A percentile compares a stretch with the other conserved stretches of the same genome.
Conservation (phyloP, 2,329 filamentous ascomycete genomes). For the Akanthomyces muscarius region DNA sequence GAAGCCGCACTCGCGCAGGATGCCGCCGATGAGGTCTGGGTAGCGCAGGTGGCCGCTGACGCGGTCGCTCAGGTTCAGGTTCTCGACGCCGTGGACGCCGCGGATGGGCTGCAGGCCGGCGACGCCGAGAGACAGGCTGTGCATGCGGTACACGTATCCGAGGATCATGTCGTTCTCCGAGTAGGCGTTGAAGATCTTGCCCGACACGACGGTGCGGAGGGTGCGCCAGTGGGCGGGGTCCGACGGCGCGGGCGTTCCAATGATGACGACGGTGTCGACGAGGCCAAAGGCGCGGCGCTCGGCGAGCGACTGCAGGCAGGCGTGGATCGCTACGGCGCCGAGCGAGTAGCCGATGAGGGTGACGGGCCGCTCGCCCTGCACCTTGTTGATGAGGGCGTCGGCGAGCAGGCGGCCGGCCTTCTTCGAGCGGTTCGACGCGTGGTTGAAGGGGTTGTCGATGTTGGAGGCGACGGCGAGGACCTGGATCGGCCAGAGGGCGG, state of each 20-base stretch:
- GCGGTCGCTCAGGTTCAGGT: slow-evolving; percentile 49
- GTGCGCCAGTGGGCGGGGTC: slow-evolving; percentile 68
- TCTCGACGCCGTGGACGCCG: slow-evolving; percentile 61
- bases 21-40: slow-evolving; percentile 47
- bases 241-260: slow-evolving; percentile 76
- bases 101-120: slow-evolving; percentile 75
- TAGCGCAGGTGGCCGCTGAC: slow-evolving; percentile 53
- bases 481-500: slow-evolving; percentile 66
- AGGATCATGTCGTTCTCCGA: slow-evolving; percentile 85
- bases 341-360: slow-evolving; percentile 79
- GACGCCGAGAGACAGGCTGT: slow-evolving; percentile 75
- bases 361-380: slow-evolving; percentile 77
- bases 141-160: slow-evolving; percentile 81
- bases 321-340: slow-evolving; percentile 77
- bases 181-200: slow-evolving; percentile 82
- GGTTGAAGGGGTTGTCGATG: slow-evolving; percentile 77
- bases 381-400: slow-evolving; percentile 75
- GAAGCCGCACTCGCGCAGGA: slow-evolving; percentile 50
- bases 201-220: slow-evolving; percentile 73
- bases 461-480: slow-evolving; percentile 63
- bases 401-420: slow-evolving; percentile 78
- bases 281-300: slow-evolving; percentile 77
- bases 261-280: slow-evolving; percentile 76
- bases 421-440: slow-evolving; percentile 71
- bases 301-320: slow-evolving; percentile 72